Evolutionary conservation across 116 monocot species (phyloP), one percentile per base, ranked within the genome.

Genomic region (Dioscorea cayenensis): DNA sequence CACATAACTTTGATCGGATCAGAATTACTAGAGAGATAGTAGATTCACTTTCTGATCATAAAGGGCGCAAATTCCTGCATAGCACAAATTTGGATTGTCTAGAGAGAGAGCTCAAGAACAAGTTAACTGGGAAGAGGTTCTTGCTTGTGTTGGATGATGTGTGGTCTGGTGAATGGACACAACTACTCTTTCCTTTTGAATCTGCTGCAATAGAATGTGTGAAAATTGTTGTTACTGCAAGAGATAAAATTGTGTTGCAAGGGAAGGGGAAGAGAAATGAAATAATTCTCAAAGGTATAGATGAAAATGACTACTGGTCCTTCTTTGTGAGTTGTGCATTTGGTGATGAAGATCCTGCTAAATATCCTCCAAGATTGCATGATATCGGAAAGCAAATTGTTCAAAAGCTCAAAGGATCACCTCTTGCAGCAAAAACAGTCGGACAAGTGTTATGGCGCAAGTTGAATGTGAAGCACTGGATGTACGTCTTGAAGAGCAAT

Each of bases 141-240:
- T n/a, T 84, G 32, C 75, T 84, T 60, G 72, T 84, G 25, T 35
- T 84, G 21, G 79, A 84, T 69, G 79, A 79, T 71, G 75, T 76
- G 9, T 71, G 76, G 67, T 14, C 3, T 19, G 21, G 16, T 13
- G 12, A 72, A 14, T 84, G 78, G 79, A 27, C 49, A 12, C 12
- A 1, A 0, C 16, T 77, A 2, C 62, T 63, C 28, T 14, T 14
- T 21, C 14, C 61, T 17, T 7, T 74, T 6, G 38, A 1, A 16
- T 14, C 17, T 0, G 19, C 35, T 17, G 79, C 58, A 63, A 35
- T n/a, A 3, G 16, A 3, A 14, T 65, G 60, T 14, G 65, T 75
- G 9, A 63, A 22, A 55, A 18, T 84, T 49, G 19, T 84, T 5
- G 69, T 79, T 0, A 84, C 84, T 0, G 76, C 52, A 52, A 52